Percentiles rank a stretch among this genome's conserved stretches.
phyloP scores from a whole-genome alignment of 106 monocot species.

The Allium sativum region DNA sequence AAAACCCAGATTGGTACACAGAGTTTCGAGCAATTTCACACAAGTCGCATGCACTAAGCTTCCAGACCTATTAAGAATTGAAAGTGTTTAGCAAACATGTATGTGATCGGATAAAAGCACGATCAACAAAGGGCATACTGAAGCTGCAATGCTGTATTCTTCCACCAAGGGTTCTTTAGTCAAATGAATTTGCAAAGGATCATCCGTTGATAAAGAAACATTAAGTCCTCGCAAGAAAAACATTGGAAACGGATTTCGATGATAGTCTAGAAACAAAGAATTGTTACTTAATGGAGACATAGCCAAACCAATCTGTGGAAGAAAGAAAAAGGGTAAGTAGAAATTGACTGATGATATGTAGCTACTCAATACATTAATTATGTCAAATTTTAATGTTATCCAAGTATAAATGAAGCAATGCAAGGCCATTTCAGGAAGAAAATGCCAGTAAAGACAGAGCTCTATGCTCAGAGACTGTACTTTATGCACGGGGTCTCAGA shows the following conservation, averaged over 20 bases:
- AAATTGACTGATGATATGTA: background rate
- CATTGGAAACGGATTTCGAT: slow-evolving; percentile 84
- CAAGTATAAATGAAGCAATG: too few species aligned
- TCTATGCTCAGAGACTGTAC: too few species aligned
- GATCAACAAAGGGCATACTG: slow-evolving; percentile 32
- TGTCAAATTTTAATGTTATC: background rate
- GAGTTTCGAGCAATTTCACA: slow-evolving; percentile 97
- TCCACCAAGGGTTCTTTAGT: slow-evolving; percentile 97
- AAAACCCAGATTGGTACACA: slow-evolving; percentile 95
- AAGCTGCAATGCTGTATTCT: slow-evolving; percentile 99
- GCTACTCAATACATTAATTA: background rate
- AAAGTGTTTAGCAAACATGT: background rate
- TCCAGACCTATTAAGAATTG: slow-evolving; percentile 65
- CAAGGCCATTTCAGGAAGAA: too few species aligned
- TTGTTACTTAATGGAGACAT: slow-evolving; percentile 99
- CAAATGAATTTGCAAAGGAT: slow-evolving; percentile 92
- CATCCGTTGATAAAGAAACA: slow-evolving; percentile 96
- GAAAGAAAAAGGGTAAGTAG: slow-evolving; percentile 1
- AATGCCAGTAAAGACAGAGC: too few species aligned
- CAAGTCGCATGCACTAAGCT: slow-evolving; percentile 87
- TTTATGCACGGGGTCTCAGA: background rate
- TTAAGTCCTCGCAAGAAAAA: slow-evolving; percentile 90
- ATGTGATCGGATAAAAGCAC: background rate
- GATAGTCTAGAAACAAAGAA: slow-evolving; percentile 90
- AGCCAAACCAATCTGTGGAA: slow-evolving; percentile 83